phyloP scores from a whole-genome alignment of 495 filamentous ascomycete genomes.

The Trypethelium eluteriae region DNA sequence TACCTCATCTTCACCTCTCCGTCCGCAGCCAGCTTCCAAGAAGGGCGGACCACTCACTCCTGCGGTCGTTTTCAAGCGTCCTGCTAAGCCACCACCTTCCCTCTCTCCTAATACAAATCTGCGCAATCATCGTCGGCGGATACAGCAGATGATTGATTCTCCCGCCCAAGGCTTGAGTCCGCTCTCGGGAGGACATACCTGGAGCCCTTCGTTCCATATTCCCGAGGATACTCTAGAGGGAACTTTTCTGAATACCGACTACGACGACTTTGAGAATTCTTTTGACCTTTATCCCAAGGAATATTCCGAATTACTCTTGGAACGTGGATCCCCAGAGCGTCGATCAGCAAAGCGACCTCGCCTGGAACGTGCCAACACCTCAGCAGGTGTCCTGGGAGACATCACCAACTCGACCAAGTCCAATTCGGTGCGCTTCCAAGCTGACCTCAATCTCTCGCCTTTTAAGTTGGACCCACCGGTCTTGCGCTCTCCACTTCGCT shows the following conservation, averaged over 20 bases:
- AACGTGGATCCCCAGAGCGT: constrained; percentile 66
- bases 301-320: constrained; percentile 42
- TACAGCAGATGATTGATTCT: constrained; percentile 81
- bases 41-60: constrained; percentile 57
- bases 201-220: constrained; percentile 72
- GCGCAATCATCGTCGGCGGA: constrained; percentile 79
- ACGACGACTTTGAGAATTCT: constrained; percentile 45
- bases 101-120: constrained; percentile 92
- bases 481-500: constrained; percentile 21
- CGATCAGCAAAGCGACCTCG: constrained; percentile 58
- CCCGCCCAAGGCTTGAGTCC: constrained; percentile 66
- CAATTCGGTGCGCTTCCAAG: constrained; percentile 20
- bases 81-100: constrained; percentile 72
- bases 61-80: constrained; percentile 74
- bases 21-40: constrained; percentile 59
- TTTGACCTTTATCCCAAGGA: constrained; percentile 71
- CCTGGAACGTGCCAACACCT: constrained; percentile 50
- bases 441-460: constrained; percentile 24
- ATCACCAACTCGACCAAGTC: constrained; percentile 44
- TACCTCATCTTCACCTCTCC: constrained; percentile 55
- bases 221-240: constrained; percentile 28
- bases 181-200: constrained; percentile 54
- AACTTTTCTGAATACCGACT: constrained; percentile 19
- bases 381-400: constrained; percentile 55
- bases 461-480: constrained; percentile 31